A percentile compares a stretch with the other conserved stretches of the same genome.
phyloP scores from a whole-genome alignment of 1,284 basidiomycete species.

The Exobasidium rhododendri region DNA sequence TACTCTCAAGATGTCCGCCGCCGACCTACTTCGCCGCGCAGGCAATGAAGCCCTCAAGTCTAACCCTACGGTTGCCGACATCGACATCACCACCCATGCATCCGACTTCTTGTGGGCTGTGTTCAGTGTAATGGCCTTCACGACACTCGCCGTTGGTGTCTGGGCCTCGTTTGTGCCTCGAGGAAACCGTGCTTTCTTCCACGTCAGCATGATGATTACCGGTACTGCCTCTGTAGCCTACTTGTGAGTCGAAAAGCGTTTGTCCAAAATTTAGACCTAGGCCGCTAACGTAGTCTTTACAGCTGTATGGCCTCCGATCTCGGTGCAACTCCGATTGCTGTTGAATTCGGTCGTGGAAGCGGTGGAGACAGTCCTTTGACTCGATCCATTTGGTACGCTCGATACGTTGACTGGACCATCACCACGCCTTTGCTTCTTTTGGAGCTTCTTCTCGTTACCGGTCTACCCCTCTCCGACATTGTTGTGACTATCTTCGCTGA shows the following conservation, averaged over 20 bases:
- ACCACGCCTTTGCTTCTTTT: constrained; percentile 64
- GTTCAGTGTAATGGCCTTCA: constrained; percentile 51
- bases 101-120: constrained; percentile 60
- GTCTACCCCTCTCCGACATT: constrained; percentile 61
- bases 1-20: neutral
- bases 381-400: constrained; percentile 62
- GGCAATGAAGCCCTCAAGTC: constrained; percentile 28
- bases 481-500: constrained; percentile 63
- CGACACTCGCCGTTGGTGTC: constrained; percentile 42
- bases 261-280: too few species aligned
- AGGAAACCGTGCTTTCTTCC: constrained; percentile 60
- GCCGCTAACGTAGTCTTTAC: too few species aligned
- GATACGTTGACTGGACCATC: constrained; percentile 55
- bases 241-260: too few species aligned
- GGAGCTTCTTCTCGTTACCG: constrained; percentile 61
- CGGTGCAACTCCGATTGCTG: constrained; percentile 60
- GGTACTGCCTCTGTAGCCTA: constrained; percentile 55
- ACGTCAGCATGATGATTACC: constrained; percentile 56
- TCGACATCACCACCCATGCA: constrained; percentile 37
- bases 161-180: constrained; percentile 31
- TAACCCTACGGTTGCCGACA: constrained; percentile 35
- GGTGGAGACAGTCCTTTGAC: constrained; percentile 42
- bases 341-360: constrained; percentile 58
- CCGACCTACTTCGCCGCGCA: constrained; percentile 11
- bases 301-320: constrained; percentile 66